Conservation (phyloP, 306 rosid species). For the Quercus ilex region DNA sequence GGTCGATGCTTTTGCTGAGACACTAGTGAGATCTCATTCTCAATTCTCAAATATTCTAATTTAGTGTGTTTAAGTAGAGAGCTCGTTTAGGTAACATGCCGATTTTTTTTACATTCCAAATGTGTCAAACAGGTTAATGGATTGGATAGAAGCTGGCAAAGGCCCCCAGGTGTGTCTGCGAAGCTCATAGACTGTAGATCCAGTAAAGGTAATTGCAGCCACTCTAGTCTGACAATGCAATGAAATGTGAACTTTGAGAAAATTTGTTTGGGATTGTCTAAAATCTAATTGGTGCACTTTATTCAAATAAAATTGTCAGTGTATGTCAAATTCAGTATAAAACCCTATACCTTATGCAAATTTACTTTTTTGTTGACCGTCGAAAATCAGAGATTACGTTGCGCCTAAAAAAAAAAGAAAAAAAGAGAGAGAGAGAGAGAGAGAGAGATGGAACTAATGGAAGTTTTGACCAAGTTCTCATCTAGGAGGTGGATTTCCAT, state of each 20-base stretch:
- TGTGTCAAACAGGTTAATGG: conserved; percentile 70
- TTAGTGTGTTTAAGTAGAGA: neutral
- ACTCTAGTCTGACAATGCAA: neutral
- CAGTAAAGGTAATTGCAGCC: conserved; percentile 46
- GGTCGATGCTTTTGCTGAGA: conserved; percentile 92
- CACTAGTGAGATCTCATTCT: conserved; percentile 45
- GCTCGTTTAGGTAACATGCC: neutral
- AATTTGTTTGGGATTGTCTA: too few species aligned
- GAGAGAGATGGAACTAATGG: too few species aligned
- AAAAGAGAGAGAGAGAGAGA: too few species aligned
- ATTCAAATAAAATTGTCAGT: too few species aligned
- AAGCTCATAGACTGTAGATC: conserved; percentile 69
- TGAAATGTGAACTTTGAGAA: too few species aligned
- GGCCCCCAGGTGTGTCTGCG: conserved; percentile 83
- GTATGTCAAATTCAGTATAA: too few species aligned
- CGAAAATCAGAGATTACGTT: too few species aligned
- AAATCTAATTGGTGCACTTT: too few species aligned
- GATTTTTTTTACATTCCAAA: neutral
- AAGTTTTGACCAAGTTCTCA: too few species aligned
- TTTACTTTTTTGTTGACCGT: too few species aligned
- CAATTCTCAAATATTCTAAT: neutral
- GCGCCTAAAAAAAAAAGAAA: too few species aligned
- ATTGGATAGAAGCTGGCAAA: conserved; percentile 93
- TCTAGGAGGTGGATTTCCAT: neutral
- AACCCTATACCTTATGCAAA: too few species aligned